Evolutionary conservation across 164 flowering plant genomes (phyloP).

Genomic region (Santalum album): DNA sequence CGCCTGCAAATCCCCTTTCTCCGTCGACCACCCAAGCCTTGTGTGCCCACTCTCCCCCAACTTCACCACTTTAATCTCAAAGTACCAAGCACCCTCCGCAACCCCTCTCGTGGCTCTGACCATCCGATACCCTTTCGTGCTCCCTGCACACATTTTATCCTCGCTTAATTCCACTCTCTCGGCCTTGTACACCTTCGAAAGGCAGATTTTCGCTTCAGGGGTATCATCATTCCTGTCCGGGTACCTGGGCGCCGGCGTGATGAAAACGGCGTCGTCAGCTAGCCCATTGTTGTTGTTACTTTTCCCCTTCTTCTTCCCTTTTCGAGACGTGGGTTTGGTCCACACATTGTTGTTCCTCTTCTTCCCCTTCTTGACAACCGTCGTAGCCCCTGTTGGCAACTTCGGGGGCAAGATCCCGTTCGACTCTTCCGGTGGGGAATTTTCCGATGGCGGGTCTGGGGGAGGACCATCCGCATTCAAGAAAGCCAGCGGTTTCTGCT

Average conservation of each 20-base stretch:
- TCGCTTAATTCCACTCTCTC: constrained; percentile 93
- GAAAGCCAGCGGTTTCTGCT: constrained; percentile 45
- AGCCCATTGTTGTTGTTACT: constrained; percentile 16
- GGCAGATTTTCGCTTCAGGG: constrained; percentile 51
- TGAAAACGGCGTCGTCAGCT: constrained; percentile 41
- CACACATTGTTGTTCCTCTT: constrained; percentile 62
- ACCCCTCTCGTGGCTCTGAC: constrained; percentile 95
- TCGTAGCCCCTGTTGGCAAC: background rate
- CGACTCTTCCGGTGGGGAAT: background rate
- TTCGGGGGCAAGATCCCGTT: background rate
- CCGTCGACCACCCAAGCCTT: constrained; percentile 90
- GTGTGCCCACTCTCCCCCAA: constrained; percentile 92
- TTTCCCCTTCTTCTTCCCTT: constrained; percentile 66
- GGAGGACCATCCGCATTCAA: constrained; percentile 6
- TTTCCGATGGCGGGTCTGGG: constrained; percentile 7
- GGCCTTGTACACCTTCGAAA: constrained; percentile 83
- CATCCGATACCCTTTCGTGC: constrained; percentile 89
- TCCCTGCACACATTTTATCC: constrained; percentile 69
- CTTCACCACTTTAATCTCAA: constrained; percentile 62
- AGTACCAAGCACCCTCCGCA: constrained; percentile 86
- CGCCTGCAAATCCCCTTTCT: constrained; percentile 96
- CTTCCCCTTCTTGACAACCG: constrained; percentile 43
- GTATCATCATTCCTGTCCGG: constrained; percentile 74
- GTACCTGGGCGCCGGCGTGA: constrained; percentile 61
- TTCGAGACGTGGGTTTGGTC: constrained; percentile 61